Percentiles rank a stretch among this genome's conserved stretches.
Conservation (phyloP, 164 flowering plant genomes). For the Euptelea pleiosperma region DNA sequence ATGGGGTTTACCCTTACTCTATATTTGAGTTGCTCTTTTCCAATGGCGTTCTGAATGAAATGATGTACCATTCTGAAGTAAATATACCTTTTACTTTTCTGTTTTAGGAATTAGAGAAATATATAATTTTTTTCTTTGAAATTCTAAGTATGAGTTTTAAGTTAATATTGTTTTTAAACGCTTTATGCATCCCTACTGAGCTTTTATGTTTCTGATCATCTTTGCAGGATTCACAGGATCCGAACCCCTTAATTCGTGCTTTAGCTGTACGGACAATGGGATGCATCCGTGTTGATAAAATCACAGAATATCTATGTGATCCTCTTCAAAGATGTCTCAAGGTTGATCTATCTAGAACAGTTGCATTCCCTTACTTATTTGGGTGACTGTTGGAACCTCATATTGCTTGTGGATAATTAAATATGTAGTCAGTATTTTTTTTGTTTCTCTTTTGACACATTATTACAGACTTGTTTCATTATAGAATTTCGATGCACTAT, state of each 20-base stretch:
- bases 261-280: slow-evolving; percentile 99
- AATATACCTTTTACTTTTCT: too few relatives aligned
- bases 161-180: background rate
- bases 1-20: background rate
- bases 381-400: background rate
- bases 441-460: too few relatives aligned
- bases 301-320: slow-evolving; percentile 97
- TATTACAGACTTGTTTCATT: too few relatives aligned
- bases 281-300: slow-evolving; percentile 99
- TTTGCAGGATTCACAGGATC: slow-evolving; percentile 96
- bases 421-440: too few relatives aligned
- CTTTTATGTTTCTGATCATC: background rate
- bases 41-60: too few relatives aligned
- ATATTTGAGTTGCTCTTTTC: too few relatives aligned
- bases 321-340: slow-evolving; percentile 98
- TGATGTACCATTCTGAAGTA: too few relatives aligned
- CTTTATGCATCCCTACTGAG: background rate
- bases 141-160: background rate
- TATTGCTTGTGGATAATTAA: background rate
- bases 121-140: too few relatives aligned
- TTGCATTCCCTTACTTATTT: slow-evolving; percentile 1
- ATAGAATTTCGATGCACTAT: background rate
- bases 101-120: too few relatives aligned
- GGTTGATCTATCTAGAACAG: slow-evolving; percentile 39
- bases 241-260: slow-evolving; percentile 97